phyloP scores from a whole-genome alignment of 805 yeast species.

The Wickerhamomyces chaumierensis region DNA sequence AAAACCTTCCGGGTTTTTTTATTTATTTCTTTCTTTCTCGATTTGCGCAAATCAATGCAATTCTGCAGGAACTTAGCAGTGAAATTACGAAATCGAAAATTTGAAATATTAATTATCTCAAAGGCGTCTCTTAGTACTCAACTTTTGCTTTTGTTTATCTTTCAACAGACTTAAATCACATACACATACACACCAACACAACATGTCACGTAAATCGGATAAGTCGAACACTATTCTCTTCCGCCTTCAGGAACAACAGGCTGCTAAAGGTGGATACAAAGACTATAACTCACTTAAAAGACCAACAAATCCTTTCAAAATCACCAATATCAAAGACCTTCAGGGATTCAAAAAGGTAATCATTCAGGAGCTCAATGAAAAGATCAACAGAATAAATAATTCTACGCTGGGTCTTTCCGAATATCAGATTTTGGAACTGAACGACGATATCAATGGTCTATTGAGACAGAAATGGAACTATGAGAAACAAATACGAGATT shows the following conservation, averaged over 20 bases:
- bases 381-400: constrained; percentile 56
- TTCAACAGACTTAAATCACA: too few species aligned
- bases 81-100: neutral
- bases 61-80: neutral
- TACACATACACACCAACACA: too few species aligned
- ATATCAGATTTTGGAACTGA: constrained; percentile 54
- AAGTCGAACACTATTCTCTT: constrained; percentile 63
- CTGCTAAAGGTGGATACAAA: constrained; percentile 45
- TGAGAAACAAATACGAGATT: constrained; percentile 60
- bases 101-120: neutral
- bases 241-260: constrained; percentile 52
- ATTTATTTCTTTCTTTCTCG: too few species aligned
- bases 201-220: constrained; percentile 70
- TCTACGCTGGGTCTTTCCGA: constrained; percentile 34
- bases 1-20: too few species aligned
- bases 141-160: too few species aligned
- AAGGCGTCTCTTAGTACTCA: too few species aligned
- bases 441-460: constrained; percentile 60
- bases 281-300: constrained; percentile 45
- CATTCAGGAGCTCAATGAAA: constrained; percentile 49
- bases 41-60: neutral
- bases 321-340: constrained; percentile 47
- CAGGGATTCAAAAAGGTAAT: constrained; percentile 59
- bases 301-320: constrained; percentile 48
- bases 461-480: constrained; percentile 61